These are phyloP conservation scores for Scutellaria galericulata DNA, from an alignment of 257 asterid genomes.

Conservation along the genomic window DNA sequence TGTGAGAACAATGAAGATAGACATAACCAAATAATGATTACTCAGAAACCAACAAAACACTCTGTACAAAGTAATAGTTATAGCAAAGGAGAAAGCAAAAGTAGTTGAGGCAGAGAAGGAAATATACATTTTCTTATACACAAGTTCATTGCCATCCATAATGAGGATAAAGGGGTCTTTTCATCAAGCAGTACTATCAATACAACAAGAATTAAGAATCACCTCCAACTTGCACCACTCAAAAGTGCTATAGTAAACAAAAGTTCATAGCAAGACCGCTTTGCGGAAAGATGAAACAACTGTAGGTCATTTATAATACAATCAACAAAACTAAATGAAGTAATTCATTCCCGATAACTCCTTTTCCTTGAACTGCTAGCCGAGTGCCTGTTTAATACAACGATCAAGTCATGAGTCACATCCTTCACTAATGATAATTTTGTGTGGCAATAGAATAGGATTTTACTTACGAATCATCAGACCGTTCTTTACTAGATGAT, in stretches of 20 bases:
- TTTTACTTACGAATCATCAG: conserved; percentile 71
- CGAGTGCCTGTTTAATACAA: conserved; percentile 54
- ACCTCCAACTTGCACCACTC: conserved; percentile 39
- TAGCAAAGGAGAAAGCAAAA: background rate
- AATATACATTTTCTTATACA: conserved; percentile 41
- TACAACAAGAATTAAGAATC: conserved; percentile 46
- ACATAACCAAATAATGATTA: background rate
- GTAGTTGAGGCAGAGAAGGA: conserved; percentile 9
- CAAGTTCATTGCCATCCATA: conserved; percentile 41
- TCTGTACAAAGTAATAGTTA: conserved; percentile 12
- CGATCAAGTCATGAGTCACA: conserved; percentile 15
- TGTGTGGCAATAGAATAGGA: background rate
- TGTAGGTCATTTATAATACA: conserved; percentile 34
- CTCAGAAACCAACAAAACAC: conserved; percentile 16
- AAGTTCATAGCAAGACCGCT: conserved; percentile 41
- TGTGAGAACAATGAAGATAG: background rate
- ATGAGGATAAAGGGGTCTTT: conserved; percentile 26
- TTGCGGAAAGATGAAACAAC: conserved; percentile 33
- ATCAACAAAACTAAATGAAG: conserved; percentile 12
- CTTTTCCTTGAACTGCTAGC: conserved; percentile 72
- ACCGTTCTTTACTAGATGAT: conserved; percentile 61
- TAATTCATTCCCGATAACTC: conserved; percentile 49
- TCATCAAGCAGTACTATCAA: conserved; percentile 34
- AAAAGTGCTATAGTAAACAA: conserved; percentile 23
- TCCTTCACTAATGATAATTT: background rate